Percentiles rank a stretch among this genome's conserved stretches.
phyloP scores from a whole-genome alignment of 176 grass and related monocot species.

The Leersia perrieri region DNA sequence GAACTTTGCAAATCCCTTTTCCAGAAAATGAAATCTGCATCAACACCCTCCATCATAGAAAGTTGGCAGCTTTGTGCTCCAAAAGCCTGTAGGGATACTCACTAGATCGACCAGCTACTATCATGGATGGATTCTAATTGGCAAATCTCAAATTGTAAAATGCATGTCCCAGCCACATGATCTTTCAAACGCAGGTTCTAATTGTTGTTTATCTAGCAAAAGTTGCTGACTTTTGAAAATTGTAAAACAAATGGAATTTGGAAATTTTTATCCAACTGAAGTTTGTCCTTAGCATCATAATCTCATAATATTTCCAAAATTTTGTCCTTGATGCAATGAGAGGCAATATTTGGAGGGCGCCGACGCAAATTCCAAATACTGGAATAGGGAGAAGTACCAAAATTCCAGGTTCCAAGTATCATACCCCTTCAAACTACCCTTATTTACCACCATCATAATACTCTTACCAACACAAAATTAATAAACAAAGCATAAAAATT shows the following conservation, averaged over 20 bases:
- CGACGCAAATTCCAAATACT: slow-evolving; percentile 37
- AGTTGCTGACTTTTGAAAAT: background rate
- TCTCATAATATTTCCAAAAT: background rate
- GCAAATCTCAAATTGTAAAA: background rate
- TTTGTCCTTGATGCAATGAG: background rate
- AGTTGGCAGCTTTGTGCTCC: background rate
- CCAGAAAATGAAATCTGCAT: slow-evolving; percentile 27
- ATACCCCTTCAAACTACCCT: slow-evolving; percentile 45
- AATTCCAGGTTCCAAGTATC: slow-evolving; percentile 15
- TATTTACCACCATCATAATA: slow-evolving; percentile 48
- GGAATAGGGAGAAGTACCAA: background rate
- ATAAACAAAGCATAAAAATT: slow-evolving; percentile 17
- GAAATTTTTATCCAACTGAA: background rate
- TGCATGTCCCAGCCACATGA: background rate
- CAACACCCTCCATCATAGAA: slow-evolving; percentile 26
- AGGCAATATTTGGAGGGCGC: slow-evolving; percentile 20
- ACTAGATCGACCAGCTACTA: background rate
- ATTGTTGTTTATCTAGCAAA: background rate
- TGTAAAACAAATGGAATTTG: background rate
- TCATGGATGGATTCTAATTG: background rate
- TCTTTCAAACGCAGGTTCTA: background rate
- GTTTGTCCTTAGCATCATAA: background rate
- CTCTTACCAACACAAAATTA: slow-evolving; percentile 25
- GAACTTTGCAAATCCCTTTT: slow-evolving; percentile 7
- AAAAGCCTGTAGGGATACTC: background rate